These are phyloP conservation scores for Quercus parvula DNA, from an alignment of 306 rosid genomes.

Conservation along the genomic window DNA sequence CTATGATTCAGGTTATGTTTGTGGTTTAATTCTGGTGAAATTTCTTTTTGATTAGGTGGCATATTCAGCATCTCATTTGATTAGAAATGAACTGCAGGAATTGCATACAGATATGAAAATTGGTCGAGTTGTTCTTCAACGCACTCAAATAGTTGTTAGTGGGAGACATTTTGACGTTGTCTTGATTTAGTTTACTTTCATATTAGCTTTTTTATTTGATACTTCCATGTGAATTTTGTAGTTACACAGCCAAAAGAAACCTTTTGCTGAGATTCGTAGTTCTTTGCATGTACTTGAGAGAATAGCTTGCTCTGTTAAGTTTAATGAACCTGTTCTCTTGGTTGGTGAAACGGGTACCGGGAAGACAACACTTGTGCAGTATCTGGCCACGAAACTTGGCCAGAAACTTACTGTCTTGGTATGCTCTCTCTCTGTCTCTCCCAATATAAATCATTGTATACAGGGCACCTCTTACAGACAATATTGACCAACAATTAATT, in stretches of 20 bases:
- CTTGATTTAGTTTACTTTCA: not conserved
- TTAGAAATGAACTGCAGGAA: constrained; percentile 51
- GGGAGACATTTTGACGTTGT: constrained; percentile 4
- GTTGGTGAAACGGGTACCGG: constrained; percentile 99
- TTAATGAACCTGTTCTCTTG: constrained; percentile 87
- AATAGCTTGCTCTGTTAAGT: constrained; percentile 77
- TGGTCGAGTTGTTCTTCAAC: constrained; percentile 69
- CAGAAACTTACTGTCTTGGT: constrained; percentile 92
- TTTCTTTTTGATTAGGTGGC: constrained; percentile 9
- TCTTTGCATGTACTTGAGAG: constrained; percentile 76
- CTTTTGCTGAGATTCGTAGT: constrained; percentile 76
- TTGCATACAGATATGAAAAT: constrained; percentile 44
- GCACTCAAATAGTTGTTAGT: constrained; percentile 52
- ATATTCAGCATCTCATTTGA: constrained; percentile 31
- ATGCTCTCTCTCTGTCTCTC: constrained; percentile 25
- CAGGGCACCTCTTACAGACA: not conserved
- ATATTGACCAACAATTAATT: constrained; percentile 5
- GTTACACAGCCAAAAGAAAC: constrained; percentile 32
- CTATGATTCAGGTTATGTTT: constrained; percentile 61
- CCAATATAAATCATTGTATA: not conserved
- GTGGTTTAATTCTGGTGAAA: not conserved
- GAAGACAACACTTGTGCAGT: constrained; percentile 93
- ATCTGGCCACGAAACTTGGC: constrained; percentile 78
- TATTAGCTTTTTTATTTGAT: constrained; percentile 14
- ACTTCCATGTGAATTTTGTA: constrained; percentile 39